Base-by-base conservation (phyloP, 805 yeast species). In the Saturnispora gosingensis region DNA sequence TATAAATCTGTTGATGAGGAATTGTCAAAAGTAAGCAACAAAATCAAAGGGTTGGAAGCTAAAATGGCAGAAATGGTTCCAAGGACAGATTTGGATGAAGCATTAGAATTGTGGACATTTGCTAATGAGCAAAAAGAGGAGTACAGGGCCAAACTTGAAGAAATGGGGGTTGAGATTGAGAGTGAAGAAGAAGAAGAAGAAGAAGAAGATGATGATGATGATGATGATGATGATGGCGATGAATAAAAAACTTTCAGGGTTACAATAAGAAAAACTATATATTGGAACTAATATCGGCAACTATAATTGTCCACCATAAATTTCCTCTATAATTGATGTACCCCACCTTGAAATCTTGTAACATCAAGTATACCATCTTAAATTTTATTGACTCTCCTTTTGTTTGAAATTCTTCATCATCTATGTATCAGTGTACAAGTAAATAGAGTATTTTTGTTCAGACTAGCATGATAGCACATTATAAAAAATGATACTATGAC, bases 111-210 rank as follows among this genome's bases (percentile, higher is more conserved):
- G 10, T 56, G 58, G 58, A 35, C 53, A 9, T 45, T 43, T 3
- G 56, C 51, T 4, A 49, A 48, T 4, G 58, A 56, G 8, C 50
- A 51, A 22, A 52, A 45, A n/a, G 56, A 54, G 11, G 43, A 40
- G 10, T 56, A 54, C 32, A 44, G 47, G 16, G 20, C 50, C 18
- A 43, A 43, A 16, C 20, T 56, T 24, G 9, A 43, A 10, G 52
- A 49, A 2, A 15, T 51, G 34, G 53, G 52, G 24, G 30, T 48
- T n/a, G 54, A 48, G 15, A 9, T 53, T 20, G 52, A 30, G 5
- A 49, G 48, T 18, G 45, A 46, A 28, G 54, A 50, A 2, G 57
- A 54, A 1, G 49, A 43, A 4, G 55, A 45, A 0, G 46, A 40
- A 5, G 55, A 47, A 0, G 56, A 55, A 4, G 53, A 50, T 16